Evolutionary conservation across 495 filamentous ascomycete species (phyloP).

Genomic region (Penicillium simplicissimum): DNA sequence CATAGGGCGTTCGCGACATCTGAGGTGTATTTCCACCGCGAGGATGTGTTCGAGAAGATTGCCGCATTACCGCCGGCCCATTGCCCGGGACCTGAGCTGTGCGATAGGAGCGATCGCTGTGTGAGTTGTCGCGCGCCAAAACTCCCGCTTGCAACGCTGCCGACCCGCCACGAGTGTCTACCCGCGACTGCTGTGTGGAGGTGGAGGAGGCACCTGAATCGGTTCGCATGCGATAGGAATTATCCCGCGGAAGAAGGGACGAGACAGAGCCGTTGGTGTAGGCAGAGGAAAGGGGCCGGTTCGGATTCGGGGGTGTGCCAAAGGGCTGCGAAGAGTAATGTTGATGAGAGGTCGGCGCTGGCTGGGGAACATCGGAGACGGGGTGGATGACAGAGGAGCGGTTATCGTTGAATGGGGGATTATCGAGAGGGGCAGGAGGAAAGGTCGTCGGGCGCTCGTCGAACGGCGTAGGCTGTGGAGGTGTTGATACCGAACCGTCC

Average conservation of each 20-base stretch:
- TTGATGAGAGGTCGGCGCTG: slow-evolving; percentile 30
- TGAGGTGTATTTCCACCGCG: slow-evolving; percentile 54
- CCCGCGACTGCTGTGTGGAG: slow-evolving; percentile 54
- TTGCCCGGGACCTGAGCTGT: slow-evolving; percentile 59
- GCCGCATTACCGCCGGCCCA: slow-evolving; percentile 53
- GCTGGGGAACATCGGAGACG: slow-evolving; percentile 24
- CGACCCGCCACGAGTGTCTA: slow-evolving; percentile 62
- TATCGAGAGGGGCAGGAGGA: slow-evolving; percentile 27
- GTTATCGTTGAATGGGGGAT: slow-evolving; percentile 25
- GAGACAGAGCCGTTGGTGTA: slow-evolving; percentile 51
- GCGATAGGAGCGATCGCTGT: slow-evolving; percentile 66
- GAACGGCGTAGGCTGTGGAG: slow-evolving; percentile 19
- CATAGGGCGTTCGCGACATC: slow-evolving; percentile 56
- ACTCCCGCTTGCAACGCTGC: slow-evolving; percentile 63
- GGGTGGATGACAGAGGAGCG: slow-evolving; percentile 33
- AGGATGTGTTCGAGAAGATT: slow-evolving; percentile 46
- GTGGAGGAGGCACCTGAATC: slow-evolving; percentile 66
- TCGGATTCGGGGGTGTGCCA: slow-evolving; percentile 34
- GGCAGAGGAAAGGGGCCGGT: slow-evolving; percentile 57
- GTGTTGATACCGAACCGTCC: slow-evolving; percentile 33
- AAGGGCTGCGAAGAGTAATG: slow-evolving; percentile 50
- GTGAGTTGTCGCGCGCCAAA: slow-evolving; percentile 67
- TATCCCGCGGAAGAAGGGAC: slow-evolving; percentile 45
- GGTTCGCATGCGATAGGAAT: slow-evolving; percentile 58
- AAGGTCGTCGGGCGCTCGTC: slow-evolving; percentile 25